Evolutionary conservation across 192 early-diverging fungal species (phyloP), one percentile per base, ranked within the genome.

Genomic region (Piromyces finnis): DNA sequence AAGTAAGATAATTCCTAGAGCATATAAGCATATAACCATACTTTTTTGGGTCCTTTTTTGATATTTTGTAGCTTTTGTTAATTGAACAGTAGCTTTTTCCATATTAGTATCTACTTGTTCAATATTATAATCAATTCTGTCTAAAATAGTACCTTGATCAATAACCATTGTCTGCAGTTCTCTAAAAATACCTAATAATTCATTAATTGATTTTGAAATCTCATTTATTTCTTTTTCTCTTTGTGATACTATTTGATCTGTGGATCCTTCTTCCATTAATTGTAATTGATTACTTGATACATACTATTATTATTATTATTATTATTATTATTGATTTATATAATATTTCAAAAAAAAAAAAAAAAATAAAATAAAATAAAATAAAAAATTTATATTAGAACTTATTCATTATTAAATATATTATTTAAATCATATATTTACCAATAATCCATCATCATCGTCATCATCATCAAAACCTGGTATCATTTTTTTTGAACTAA

Each of bases 81-180:
- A 68, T 68, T 68, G 51, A 68, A 68, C 51, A 4, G 51, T 93
- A 6, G 95, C 97, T 9, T 92, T 86, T 81, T 95, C 91, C n/a
- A 95, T 87, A 81, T 94, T 88, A 30, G 93, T 87, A 26, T 84
- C 89, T 14, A 93, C 91, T 80, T 93, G 92, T 82, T 98, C 97
- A 80, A 99, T 91, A 83, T 99, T 98, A 85, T 92, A 99, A 85
- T 99, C 97, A 80, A 99, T 98, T 30, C 97, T 90, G 86, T 99
- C 97, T 29, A 99, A 88, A 80, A 99, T 84, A 11, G 97, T 95
- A 22, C 97, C 97, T 84, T 99, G 97, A 85, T 98, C 97, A 82
- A 99, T 96, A 28, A 99, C 92, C 91, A 99, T 94, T 29, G 93
- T 91, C 83, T 99, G 95, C 82, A 98, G 88, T 82, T 97, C 95